Evolutionary conservation across 2,329 filamentous ascomycete species (phyloP).

Genomic region (Trichoderma polysporum): DNA sequence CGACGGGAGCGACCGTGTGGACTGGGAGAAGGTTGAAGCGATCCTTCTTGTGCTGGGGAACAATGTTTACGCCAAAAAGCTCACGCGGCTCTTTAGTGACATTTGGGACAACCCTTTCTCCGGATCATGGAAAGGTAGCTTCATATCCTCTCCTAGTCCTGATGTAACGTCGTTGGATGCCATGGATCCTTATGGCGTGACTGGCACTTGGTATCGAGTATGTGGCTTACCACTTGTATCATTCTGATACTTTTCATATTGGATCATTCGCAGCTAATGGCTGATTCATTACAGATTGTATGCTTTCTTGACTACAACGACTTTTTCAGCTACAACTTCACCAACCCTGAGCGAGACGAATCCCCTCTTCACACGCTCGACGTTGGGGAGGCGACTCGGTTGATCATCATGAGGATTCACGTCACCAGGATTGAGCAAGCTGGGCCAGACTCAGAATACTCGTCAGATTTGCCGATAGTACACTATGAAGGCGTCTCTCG

Average conservation of each 20-base stretch:
- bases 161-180: slow-evolving; percentile 47
- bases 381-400: slow-evolving; percentile 64
- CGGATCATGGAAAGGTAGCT: slow-evolving; percentile 55
- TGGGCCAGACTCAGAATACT: slow-evolving; percentile 56
- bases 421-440: slow-evolving; percentile 62
- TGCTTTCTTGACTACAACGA: slow-evolving; percentile 67
- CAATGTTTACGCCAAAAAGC: slow-evolving; percentile 56
- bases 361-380: slow-evolving; percentile 54
- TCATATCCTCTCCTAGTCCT: slow-evolving; percentile 37
- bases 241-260: background rate
- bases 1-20: slow-evolving; percentile 61
- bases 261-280: slow-evolving; percentile 17
- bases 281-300: slow-evolving; percentile 37
- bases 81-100: slow-evolving; percentile 48
- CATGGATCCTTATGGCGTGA: slow-evolving; percentile 68
- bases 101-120: slow-evolving; percentile 58
- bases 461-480: slow-evolving; percentile 61
- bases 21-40: slow-evolving; percentile 80
- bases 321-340: slow-evolving; percentile 71
- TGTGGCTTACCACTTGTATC: slow-evolving; percentile 25
- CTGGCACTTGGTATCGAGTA: slow-evolving; percentile 70
- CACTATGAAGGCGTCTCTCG: slow-evolving; percentile 64
- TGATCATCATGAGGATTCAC: slow-evolving; percentile 67
- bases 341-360: slow-evolving; percentile 40
- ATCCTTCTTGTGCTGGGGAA: slow-evolving; percentile 67